A percentile compares a stretch with the other conserved stretches of the same genome.
These are phyloP conservation scores for Cucumis hystrix DNA, from an alignment of 306 rosid species.

Conservation along the genomic window DNA sequence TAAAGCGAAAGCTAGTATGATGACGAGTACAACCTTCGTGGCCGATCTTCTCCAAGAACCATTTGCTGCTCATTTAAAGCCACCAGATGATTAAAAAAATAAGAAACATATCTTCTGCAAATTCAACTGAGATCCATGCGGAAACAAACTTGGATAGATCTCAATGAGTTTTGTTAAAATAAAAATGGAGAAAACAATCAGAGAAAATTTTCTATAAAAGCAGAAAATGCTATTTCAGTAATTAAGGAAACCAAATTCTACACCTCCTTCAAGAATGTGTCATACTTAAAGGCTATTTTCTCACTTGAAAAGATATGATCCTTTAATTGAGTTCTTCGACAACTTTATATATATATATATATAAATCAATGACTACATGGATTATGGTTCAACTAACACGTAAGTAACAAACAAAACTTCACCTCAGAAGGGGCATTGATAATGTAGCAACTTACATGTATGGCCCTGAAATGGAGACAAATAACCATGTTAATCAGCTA, in stretches of 20 bases:
- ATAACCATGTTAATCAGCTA: slow-evolving; percentile 6
- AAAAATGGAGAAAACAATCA: background rate
- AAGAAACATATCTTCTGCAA: background rate
- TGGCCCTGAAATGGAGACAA: slow-evolving; percentile 51
- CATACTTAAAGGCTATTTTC: background rate
- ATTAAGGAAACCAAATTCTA: background rate
- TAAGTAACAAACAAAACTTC: slow-evolving; percentile 6
- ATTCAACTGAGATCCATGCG: background rate
- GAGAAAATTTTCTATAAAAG: background rate
- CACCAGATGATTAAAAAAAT: slow-evolving; percentile 12
- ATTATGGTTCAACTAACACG: background rate
- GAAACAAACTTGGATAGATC: background rate
- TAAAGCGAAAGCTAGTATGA: background rate
- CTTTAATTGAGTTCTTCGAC: background rate
- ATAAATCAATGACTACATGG: background rate
- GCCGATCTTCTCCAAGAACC: slow-evolving; percentile 98
- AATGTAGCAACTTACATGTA: slow-evolving; percentile 68
- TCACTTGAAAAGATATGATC: background rate
- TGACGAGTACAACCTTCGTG: slow-evolving; percentile 49
- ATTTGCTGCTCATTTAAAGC: slow-evolving; percentile 55
- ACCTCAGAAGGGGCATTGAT: slow-evolving; percentile 20
- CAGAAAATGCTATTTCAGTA: background rate
- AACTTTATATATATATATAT: background rate
- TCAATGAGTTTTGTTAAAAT: background rate
- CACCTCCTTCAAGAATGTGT: background rate